Evolutionary conservation across 768 basidiomycete species (phyloP).

Genomic region (Pleurotus cornucopiae): DNA sequence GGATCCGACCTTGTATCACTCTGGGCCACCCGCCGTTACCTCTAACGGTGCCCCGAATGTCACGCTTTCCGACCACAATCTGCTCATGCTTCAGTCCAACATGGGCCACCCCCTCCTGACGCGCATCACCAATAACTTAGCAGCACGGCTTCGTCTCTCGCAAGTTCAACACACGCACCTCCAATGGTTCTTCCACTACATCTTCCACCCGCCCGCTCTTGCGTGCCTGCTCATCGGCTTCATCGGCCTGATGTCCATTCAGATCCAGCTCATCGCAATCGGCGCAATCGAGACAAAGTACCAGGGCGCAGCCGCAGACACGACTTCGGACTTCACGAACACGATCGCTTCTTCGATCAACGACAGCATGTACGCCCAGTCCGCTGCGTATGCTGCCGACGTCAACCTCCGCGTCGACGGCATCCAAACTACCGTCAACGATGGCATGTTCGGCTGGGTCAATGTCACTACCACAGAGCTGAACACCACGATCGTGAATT

Average conservation of each 20-base stretch:
- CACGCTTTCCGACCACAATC: slow-evolving; percentile 68
- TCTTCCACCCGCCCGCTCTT: slow-evolving; percentile 88
- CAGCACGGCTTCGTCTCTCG: slow-evolving; percentile 46
- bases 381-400: slow-evolving; percentile 67
- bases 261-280: slow-evolving; percentile 82
- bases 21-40: slow-evolving; percentile 21
- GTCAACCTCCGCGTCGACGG: slow-evolving; percentile 69
- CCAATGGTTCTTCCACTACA: slow-evolving; percentile 87
- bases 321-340: slow-evolving; percentile 62
- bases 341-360: slow-evolving; percentile 77
- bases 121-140: slow-evolving; percentile 53
- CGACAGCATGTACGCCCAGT: slow-evolving; percentile 78
- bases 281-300: slow-evolving; percentile 70
- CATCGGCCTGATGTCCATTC: slow-evolving; percentile 80
- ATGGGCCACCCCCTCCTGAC: slow-evolving; percentile 72
- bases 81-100: slow-evolving; percentile 69
- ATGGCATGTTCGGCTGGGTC: slow-evolving; percentile 93
- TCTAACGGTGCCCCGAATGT: slow-evolving; percentile 40
- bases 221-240: slow-evolving; percentile 92
- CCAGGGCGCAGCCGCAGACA: slow-evolving; percentile 52
- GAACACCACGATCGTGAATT: slow-evolving; percentile 80
- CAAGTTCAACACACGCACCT: slow-evolving; percentile 63
- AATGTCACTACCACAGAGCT: slow-evolving; percentile 84
- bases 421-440: slow-evolving; percentile 76
- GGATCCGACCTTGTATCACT: slow-evolving; percentile 60